Evolutionary conservation across 2,329 filamentous ascomycete genomes (phyloP), one percentile per base, ranked within the genome.

Genomic region (Colletotrichum sp.): DNA sequence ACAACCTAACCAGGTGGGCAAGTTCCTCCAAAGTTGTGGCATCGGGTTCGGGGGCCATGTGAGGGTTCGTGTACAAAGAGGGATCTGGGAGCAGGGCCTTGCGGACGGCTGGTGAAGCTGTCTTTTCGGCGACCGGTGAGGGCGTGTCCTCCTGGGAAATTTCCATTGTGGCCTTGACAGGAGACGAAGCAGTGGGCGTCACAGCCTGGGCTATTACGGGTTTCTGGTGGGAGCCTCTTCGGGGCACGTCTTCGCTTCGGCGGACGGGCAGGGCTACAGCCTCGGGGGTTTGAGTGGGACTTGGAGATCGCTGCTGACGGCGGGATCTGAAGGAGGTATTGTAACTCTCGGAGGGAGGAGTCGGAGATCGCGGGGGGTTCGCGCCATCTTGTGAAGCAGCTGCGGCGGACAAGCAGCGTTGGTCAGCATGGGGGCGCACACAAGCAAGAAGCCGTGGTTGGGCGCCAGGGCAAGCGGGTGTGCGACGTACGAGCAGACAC

Each of bases 21-120:
- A 96, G 90, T 84, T 96, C 94, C 81, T 95, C 92, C 77, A 96
- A 88, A 16, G 93, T 94, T 62, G 93, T 95, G 75, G 91, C 90
- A 62, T 93, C 91, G 68, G 88, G 89, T 77, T 93, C 91, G 49
- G 90, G 88, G 65, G 90, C 88, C 71, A 93, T 83, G 78, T 90
- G 89, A 16, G 90, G 85, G 81, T 94, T 93, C 62, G 90, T 89
- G 83, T 94, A 95, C 72, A 92, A 88, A 57, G 93, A 93, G 59
- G 91, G 86, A 82, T 95, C 93, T 77, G 91, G 90, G 64, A 94
- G 84, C 63, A 95, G 87, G 24, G 75, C 63, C 55, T 88, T 86
- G 30, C 89, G 87, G 71, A 88, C 83, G 69, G 86, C 82, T 36
- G 87, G 86, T 69, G 84, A 81, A 32, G 86, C 84, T 65, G 87